Evolutionary conservation across 495 filamentous ascomycete species (phyloP).

Genomic region (Aspergillus incahuasiensis): DNA sequence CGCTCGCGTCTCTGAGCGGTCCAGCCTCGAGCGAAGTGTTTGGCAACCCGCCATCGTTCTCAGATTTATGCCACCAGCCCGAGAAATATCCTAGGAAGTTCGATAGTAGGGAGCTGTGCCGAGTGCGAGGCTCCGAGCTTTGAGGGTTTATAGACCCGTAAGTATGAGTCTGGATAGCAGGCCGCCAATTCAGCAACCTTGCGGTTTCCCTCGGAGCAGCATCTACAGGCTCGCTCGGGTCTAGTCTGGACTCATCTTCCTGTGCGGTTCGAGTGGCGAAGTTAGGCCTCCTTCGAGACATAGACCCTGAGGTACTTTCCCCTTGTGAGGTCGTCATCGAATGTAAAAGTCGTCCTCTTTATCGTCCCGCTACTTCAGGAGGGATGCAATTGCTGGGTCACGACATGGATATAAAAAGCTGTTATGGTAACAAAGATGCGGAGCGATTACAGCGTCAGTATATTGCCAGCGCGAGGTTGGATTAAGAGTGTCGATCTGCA

Average conservation of each 20-base stretch:
- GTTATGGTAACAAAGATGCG: not conserved
- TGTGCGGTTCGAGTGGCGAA: slow-evolving; percentile 52
- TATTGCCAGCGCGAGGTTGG: not conserved
- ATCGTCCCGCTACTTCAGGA: slow-evolving; percentile 1
- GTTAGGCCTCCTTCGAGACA: slow-evolving; percentile 43
- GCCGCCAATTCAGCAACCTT: slow-evolving; percentile 21
- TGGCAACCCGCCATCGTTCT: slow-evolving; percentile 11
- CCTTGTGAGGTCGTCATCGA: slow-evolving; percentile 24
- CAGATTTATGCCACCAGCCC: slow-evolving; percentile 26
- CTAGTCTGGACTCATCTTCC: slow-evolving; percentile 51
- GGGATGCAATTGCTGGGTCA: not conserved
- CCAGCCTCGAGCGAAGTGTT: slow-evolving; percentile 19
- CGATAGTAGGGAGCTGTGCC: slow-evolving; percentile 19
- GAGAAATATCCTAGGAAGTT: slow-evolving; percentile 25
- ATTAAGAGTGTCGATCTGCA: not conserved
- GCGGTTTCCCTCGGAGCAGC: slow-evolving; percentile 19
- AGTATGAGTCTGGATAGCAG: slow-evolving; percentile 21
- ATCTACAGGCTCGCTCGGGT: slow-evolving; percentile 29
- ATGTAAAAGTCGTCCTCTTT: slow-evolving; percentile 2
- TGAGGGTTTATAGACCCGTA: slow-evolving; percentile 30
- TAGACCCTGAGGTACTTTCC: slow-evolving; percentile 23
- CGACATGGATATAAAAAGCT: not conserved
- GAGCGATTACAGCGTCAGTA: not conserved
- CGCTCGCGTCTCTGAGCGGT: slow-evolving; percentile 26
- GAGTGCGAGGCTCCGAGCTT: slow-evolving; percentile 7